Evolutionary conservation across 1,284 basidiomycete species (phyloP), one percentile per base, ranked within the genome.

Genomic region (Anthracocystis panici-leucophaei): DNA sequence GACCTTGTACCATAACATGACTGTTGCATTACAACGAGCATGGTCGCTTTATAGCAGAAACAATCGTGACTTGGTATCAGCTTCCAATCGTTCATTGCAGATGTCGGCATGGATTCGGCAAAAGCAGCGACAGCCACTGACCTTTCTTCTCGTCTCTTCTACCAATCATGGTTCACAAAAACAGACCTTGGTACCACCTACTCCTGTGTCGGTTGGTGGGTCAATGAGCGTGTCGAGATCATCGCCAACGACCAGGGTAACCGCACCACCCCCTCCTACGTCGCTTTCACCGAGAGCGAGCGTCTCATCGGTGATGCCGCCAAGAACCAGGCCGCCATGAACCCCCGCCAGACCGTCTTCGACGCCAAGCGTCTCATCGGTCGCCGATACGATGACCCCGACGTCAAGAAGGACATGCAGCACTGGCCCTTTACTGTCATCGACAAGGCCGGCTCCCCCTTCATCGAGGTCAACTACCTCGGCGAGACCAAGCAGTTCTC

Each of bases 221-320:
- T 77, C 72, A 81, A 80, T 74, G 80, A 83, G 78, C 81, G 79
- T 50, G 82, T 83, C 53, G 81, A 84, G 75, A 82, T 84, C 77
- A 84, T 84, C 68, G 75, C 87, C 87, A 86, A 88, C 86, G 83
- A 84, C 81, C 83, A 85, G 92, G 96, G 95, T 86, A 98, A 98
- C 91, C 91, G 96, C 82, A 97, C 96, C 83, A 98, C 96, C 65
- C 96, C 96, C 65, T 99, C 96, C 81, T 98, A 98, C 88, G 96
- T 98, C 87, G 94, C 96, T 82, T 98, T 99, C 90, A 95, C 94
- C 80, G 88, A 93, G 75, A 93, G 93, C 87, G 96, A 99, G 90
- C 95, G 96, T 89, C 89, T 99, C 87, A 98, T 98, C 85, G 96
- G 95, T 87, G 96, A 98, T 90, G 85, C 85, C 53, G 86, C 86